Evolutionary conservation across 768 basidiomycete species (phyloP).

Genomic region (Suillus fuscotomentosus): DNA sequence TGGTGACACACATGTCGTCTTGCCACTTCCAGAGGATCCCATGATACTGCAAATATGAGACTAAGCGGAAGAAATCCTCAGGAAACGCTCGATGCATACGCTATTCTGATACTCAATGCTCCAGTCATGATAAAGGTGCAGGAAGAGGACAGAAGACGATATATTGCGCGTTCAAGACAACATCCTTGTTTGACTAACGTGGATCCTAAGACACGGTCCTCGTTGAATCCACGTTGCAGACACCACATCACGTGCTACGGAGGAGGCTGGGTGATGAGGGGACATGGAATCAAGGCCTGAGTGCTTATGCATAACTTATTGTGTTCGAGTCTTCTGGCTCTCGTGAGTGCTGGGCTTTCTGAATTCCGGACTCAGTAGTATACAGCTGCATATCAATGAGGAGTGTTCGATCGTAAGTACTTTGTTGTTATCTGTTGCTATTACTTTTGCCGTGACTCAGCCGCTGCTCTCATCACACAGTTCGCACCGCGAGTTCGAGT

Average conservation of each 20-base stretch:
- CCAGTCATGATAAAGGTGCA: background rate
- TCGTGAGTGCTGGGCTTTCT: background rate
- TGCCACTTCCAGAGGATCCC: slow-evolving; percentile 15
- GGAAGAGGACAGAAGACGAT: background rate
- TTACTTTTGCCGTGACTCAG: background rate
- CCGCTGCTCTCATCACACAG: background rate
- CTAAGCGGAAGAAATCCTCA: background rate
- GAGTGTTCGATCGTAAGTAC: background rate
- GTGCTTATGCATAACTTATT: background rate
- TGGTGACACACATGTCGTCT: slow-evolving; percentile 11
- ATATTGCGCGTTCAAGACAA: background rate
- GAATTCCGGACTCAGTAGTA: background rate
- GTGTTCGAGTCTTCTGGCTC: background rate
- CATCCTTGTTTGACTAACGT: background rate
- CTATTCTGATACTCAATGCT: slow-evolving; percentile 22
- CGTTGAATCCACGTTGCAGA: background rate
- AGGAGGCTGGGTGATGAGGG: background rate
- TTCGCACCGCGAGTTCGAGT: background rate
- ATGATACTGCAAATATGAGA: slow-evolving; percentile 6
- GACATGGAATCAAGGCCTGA: background rate
- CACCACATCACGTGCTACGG: background rate
- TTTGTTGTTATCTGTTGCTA: background rate
- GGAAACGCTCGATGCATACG: slow-evolving; percentile 18
- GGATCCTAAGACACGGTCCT: background rate
- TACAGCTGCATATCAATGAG: background rate